A percentile compares a stretch with the other conserved stretches of the same genome.
Evolutionary conservation across 2,329 filamentous ascomycete genomes (phyloP).

Genomic region (Botrytis galanthina): DNA sequence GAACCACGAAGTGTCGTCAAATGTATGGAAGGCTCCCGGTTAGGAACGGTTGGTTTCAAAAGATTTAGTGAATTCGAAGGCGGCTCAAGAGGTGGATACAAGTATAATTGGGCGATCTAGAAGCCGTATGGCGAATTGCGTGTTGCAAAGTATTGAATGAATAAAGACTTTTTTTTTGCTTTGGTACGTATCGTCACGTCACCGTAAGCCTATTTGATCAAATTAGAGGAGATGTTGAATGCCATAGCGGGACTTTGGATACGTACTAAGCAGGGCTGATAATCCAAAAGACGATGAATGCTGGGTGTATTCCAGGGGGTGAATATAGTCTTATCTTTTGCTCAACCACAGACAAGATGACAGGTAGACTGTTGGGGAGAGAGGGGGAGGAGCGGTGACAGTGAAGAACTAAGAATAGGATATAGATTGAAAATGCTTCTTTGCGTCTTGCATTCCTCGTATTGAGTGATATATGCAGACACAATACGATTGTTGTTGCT

Average conservation of each 20-base stretch:
- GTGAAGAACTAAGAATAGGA: not conserved
- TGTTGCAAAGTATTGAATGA: not conserved
- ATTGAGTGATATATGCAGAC: constrained; percentile 1
- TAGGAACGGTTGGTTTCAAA: constrained; percentile 12
- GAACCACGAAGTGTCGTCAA: not conserved
- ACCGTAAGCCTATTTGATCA: not conserved
- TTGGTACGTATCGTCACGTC: not conserved
- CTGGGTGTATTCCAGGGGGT: constrained; percentile 1
- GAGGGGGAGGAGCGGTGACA: not conserved
- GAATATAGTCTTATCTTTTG: not conserved
- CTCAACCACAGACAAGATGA: not conserved
- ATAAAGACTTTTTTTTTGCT: not conserved
- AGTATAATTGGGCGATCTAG: constrained; percentile 1
- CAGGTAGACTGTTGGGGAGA: not conserved
- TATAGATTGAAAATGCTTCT: not conserved
- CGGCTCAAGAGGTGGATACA: constrained; percentile 12
- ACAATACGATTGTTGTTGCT: constrained; percentile 9
- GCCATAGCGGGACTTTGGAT: constrained; percentile 5
- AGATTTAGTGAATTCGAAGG: not conserved
- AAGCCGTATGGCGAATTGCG: not conserved
- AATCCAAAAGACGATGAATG: not conserved
- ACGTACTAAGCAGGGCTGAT: constrained; percentile 12
- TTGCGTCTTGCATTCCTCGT: constrained; percentile 7
- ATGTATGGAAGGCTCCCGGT: not conserved
- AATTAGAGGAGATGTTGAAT: constrained; percentile 15